Evolutionary conservation across 192 early-diverging fungal species (phyloP).

Genomic region (Backusella psychrophila): DNA sequence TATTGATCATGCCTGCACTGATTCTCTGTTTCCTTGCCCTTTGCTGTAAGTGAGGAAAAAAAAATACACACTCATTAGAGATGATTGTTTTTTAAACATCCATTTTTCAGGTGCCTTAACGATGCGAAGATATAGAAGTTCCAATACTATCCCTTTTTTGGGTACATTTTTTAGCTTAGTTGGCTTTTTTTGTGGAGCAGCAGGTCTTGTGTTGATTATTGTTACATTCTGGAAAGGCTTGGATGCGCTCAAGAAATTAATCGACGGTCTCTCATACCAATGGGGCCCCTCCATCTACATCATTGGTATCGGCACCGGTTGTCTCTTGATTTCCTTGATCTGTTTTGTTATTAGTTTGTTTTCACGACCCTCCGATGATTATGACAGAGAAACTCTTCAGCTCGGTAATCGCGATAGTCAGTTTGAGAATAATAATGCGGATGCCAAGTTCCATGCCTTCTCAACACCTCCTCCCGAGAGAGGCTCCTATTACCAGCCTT

Average conservation of each 20-base stretch:
- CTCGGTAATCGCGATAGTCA: background rate
- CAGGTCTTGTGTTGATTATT: constrained; percentile 8
- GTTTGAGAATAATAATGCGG: background rate
- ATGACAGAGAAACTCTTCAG: background rate
- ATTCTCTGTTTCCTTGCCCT: constrained; percentile 15
- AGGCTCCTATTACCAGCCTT: background rate
- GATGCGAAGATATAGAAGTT: constrained; percentile 3
- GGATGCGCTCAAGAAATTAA: background rate
- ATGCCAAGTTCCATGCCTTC: background rate
- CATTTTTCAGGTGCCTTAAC: background rate
- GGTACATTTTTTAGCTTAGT: constrained; percentile 10
- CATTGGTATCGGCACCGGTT: constrained; percentile 7
- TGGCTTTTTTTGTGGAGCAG: constrained; percentile 5
- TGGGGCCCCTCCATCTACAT: constrained; percentile 17
- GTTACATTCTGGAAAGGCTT: constrained; percentile 4
- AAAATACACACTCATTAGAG: background rate
- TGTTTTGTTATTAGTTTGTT: constrained; percentile 2
- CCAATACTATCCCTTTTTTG: constrained; percentile 9
- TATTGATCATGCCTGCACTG: constrained; percentile 11
- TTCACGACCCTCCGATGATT: background rate
- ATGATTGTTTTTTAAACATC: background rate
- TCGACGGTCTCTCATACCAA: background rate
- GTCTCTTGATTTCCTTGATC: background rate
- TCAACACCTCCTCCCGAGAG: background rate
- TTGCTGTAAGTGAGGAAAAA: background rate